These are phyloP conservation scores for Mycena latifolia DNA, from an alignment of 768 basidiomycete genomes.

Conservation along the genomic window DNA sequence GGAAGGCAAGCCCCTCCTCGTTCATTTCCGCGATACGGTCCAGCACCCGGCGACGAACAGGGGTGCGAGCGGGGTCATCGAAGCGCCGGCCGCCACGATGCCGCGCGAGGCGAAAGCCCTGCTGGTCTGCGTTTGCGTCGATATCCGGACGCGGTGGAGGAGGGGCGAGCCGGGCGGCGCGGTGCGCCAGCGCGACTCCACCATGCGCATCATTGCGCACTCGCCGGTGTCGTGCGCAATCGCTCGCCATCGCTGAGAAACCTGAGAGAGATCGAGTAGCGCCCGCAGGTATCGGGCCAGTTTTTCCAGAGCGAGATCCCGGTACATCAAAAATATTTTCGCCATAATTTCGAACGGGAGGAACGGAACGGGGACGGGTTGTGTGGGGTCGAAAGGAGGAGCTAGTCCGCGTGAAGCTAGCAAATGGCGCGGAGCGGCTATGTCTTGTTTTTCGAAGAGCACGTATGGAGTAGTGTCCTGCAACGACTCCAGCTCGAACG, in stretches of 20 bases:
- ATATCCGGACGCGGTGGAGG: not conserved
- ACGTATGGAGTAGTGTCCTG: not conserved
- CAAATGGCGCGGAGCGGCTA: too few relatives aligned
- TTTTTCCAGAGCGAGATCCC: not conserved
- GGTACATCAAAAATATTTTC: not conserved
- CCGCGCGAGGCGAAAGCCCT: not conserved
- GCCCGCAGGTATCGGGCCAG: not conserved
- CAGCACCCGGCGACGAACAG: not conserved
- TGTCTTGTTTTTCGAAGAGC: too few relatives aligned
- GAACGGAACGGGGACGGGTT: not conserved
- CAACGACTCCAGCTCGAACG: not conserved
- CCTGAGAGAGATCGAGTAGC: constrained; percentile 5
- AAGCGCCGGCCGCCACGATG: not conserved
- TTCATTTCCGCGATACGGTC: constrained; percentile 9
- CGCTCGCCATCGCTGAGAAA: constrained; percentile 4
- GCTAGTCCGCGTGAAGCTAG: too few relatives aligned
- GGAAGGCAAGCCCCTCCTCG: not conserved
- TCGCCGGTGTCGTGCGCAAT: not conserved
- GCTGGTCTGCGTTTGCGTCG: not conserved
- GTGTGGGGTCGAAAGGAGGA: too few relatives aligned
- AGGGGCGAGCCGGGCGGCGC: not conserved
- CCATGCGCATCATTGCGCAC: not conserved
- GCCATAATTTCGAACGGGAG: constrained; percentile 12
- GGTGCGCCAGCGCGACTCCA: constrained; percentile 4
- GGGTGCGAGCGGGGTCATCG: not conserved